phyloP scores from a whole-genome alignment of 2,329 filamentous ascomycete genomes.

The Fusarium beomiforme region DNA sequence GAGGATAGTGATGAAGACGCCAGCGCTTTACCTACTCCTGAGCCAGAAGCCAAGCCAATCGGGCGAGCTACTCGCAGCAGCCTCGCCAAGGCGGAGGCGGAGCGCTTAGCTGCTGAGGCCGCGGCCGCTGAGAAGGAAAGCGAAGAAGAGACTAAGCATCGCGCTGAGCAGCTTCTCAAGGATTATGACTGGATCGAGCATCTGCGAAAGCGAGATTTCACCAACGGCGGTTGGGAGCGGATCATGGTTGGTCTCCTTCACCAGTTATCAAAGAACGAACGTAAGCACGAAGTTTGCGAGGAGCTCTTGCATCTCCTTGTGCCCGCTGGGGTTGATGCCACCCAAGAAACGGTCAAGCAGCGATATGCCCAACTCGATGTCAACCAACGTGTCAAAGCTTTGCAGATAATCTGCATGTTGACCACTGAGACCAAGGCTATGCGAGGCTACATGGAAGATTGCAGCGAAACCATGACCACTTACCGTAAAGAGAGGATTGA shows the following conservation, averaged over 20 bases:
- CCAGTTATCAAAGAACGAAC: constrained; percentile 81
- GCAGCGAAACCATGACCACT: constrained; percentile 91
- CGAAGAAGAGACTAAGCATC: constrained; percentile 66
- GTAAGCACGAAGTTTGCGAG: constrained; percentile 77
- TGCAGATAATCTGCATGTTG: constrained; percentile 88
- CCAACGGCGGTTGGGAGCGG: constrained; percentile 88
- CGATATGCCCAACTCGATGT: constrained; percentile 83
- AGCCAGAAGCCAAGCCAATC: constrained; percentile 74
- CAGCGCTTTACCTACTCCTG: constrained; percentile 66
- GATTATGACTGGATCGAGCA: constrained; percentile 87
- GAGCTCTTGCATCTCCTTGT: constrained; percentile 83
- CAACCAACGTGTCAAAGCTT: constrained; percentile 80
- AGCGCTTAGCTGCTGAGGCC: constrained; percentile 70
- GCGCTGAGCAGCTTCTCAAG: constrained; percentile 78
- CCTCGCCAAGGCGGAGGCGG: constrained; percentile 81
- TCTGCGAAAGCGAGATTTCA: constrained; percentile 84
- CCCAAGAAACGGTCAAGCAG: constrained; percentile 74
- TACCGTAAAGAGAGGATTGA: constrained; percentile 97
- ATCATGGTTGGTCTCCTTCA: constrained; percentile 89
- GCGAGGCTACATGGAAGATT: constrained; percentile 89
- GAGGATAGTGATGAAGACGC: constrained; percentile 69
- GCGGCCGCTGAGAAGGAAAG: constrained; percentile 63
- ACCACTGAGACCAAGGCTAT: constrained; percentile 88
- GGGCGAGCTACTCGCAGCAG: constrained; percentile 86
- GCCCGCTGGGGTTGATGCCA: constrained; percentile 79